Base-by-base conservation (phyloP, 129 eudicot species). In the Flaveria brownii region DNA sequence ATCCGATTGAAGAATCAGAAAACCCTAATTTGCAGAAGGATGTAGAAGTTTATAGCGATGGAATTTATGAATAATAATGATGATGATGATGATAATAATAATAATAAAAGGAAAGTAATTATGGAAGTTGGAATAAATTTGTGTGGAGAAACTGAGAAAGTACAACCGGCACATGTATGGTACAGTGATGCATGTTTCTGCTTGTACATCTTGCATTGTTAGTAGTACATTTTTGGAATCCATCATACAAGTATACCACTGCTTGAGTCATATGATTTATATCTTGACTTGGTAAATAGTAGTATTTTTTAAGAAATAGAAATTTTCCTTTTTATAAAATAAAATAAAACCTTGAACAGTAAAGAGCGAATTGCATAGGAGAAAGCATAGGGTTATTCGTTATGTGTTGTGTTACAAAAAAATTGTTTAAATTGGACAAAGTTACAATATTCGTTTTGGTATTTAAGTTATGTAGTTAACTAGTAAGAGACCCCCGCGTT, bases 41-140 rank as follows among this genome's bases (percentile, higher is more conserved):
- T 67, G 33, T 68, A n/a, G 55, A 54, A 68, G 33, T 67, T 67
- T 77, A 77, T 77, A 77, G 81, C 57, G 81, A 77, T 67, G 74
- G 23, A 62, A 74, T 0, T 73, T 42, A 59, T 74, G 69, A 59
- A 74, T 36, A 72, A 25, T 5, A 36, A 47, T 36, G 26, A 61
- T 43, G 14, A 23, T 14, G 1, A 61, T 14, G 1, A 23, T 14
- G 0, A 4, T 36, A 33, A 2, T 33, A 33, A 4, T 36, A 36
- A 4, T 36, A 36, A 36, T 36, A 59, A 64, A 61, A 61, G 18
- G 25, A 61, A 61, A 25, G 41, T 61, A 61, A 61, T 61, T 25
- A 61, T 61, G 67, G 30, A 12, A 30, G 15, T 22, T 20, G 64
- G 65, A 54, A 72, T 52, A 28, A 71, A n/a, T 71, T 52, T 51